Base-by-base conservation (phyloP, 2,329 filamentous ascomycete species). In the Thelonectria discophora region DNA sequence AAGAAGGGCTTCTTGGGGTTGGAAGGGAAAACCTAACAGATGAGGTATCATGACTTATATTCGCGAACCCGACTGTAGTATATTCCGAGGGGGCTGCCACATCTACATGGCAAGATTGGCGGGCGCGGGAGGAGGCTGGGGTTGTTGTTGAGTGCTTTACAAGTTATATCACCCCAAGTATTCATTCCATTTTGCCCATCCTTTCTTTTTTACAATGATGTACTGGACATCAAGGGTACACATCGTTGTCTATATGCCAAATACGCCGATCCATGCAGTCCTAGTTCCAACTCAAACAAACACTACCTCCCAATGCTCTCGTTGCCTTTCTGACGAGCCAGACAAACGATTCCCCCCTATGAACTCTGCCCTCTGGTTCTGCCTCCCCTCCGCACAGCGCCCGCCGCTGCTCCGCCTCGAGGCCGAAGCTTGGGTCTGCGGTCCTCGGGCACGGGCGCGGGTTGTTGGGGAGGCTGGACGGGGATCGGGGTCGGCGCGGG, bases 371-470 rank as follows among this genome's bases (percentile, higher is more conserved):
- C 60, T 32, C 69, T 70, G 15, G 71, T 65, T 27, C 71, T 69
- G 1, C 71, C 73, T 32, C 74, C 74, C 45, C 74, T 69, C 48
- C 73, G 65, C 43, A 72, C 47, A 45, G 67, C 62, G 10, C 65
- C 63, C 10, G 67, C 66, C 11, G 65, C 64, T 0, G 69, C 68
- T 52, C 72, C 71, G 6, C 70, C 71, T 24, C 69, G 66, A 11
- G 72, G 60, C 8, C 72, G 69, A 20, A 59, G 59, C 55, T 69
- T 74, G 12, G 73, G 62, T 58, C 69, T 73, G n/a, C 67, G 63
- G n/a, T 73, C 74, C 32, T 72, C 74, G 3, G 66, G 46, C 30
- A 63, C 64, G 46, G 59, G 62, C 11, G 51, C 52, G 7, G 58
- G 39, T 46, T 59, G 67, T 32, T 43, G 64, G 63, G 11, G 64